Evolutionary conservation across 352 stramenopile species (phyloP).

Genomic region (Globisporangium cederbergense): DNA sequence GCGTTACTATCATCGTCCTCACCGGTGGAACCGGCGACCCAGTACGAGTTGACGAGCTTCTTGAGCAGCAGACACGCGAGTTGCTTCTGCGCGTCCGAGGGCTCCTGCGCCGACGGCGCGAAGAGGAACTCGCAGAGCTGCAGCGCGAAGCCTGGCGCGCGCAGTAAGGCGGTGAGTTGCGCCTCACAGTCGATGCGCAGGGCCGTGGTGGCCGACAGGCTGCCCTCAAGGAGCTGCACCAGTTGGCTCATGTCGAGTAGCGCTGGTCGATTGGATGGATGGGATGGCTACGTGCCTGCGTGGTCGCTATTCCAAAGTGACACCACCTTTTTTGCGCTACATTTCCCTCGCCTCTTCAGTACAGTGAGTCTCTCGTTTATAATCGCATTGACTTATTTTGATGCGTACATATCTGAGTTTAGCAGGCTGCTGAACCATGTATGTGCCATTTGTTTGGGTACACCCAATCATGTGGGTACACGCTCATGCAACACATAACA

Average conservation of each 20-base stretch:
- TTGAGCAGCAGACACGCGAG: conserved; percentile 75
- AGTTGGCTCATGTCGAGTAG: conserved; percentile 12
- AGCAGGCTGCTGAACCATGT: too few relatives aligned
- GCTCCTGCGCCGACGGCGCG: conserved; percentile 23
- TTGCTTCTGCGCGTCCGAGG: conserved; percentile 47
- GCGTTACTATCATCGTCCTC: conserved; percentile 21
- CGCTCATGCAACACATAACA: too few relatives aligned
- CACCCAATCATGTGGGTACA: too few relatives aligned
- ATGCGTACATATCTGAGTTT: too few relatives aligned
- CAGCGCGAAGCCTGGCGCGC: conserved; percentile 57
- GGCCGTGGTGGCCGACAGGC: conserved; percentile 38
- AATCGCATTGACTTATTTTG: too few relatives aligned
- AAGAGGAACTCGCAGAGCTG: conserved; percentile 76
- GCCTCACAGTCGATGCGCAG: conserved; percentile 58
- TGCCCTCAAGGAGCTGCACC: conserved; percentile 45
- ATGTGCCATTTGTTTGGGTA: too few relatives aligned
- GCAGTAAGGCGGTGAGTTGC: conserved; percentile 60
- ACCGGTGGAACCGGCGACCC: conserved; percentile 26
- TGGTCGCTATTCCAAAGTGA: too few relatives aligned
- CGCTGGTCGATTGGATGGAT: background rate
- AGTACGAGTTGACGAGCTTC: conserved; percentile 66
- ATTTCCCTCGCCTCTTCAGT: too few relatives aligned
- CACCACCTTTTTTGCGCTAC: too few relatives aligned
- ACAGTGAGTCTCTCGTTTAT: too few relatives aligned
- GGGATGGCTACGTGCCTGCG: too few relatives aligned